phyloP scores from a whole-genome alignment of 129 eudicot genomes.

The Calendula officinalis region DNA sequence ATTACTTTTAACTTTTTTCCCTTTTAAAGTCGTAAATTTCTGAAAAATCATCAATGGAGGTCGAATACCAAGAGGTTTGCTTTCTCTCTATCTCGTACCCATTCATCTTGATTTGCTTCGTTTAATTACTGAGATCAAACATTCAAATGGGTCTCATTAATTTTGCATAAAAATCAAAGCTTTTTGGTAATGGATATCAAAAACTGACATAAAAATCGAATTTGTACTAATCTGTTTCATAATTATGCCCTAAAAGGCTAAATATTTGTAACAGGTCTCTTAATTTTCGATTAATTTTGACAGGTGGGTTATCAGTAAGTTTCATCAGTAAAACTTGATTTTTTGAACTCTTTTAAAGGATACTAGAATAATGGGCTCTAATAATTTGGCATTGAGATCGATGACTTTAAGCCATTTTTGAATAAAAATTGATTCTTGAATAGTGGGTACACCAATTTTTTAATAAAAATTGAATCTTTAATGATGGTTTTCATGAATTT shows the following conservation, averaged over 20 bases:
- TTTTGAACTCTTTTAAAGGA: background rate
- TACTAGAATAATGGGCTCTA: background rate
- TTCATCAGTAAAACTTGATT: background rate
- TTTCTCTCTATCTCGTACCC: constrained; percentile 18
- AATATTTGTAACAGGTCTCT: background rate
- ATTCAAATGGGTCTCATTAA: constrained; percentile 9
- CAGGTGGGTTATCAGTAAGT: background rate
- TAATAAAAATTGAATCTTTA: background rate
- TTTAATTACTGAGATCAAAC: background rate
- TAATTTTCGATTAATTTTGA: constrained; percentile 1
- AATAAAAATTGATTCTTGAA: constrained; percentile 1
- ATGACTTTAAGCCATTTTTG: background rate
- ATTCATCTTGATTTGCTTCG: constrained; percentile 18
- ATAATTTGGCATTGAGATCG: background rate
- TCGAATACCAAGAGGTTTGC: constrained; percentile 69
- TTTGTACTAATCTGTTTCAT: background rate
- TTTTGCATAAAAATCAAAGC: background rate
- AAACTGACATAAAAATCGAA: background rate
- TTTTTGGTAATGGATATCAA: background rate
- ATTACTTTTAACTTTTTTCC: background rate
- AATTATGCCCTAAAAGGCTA: background rate
- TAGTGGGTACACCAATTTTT: background rate
- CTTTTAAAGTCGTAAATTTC: background rate
- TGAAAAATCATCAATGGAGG: constrained; percentile 45
- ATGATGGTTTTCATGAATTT: background rate